Evolutionary conservation across 2,329 filamentous ascomycete genomes (phyloP).

Genomic region (Ophiostoma novo-ulmi): DNA sequence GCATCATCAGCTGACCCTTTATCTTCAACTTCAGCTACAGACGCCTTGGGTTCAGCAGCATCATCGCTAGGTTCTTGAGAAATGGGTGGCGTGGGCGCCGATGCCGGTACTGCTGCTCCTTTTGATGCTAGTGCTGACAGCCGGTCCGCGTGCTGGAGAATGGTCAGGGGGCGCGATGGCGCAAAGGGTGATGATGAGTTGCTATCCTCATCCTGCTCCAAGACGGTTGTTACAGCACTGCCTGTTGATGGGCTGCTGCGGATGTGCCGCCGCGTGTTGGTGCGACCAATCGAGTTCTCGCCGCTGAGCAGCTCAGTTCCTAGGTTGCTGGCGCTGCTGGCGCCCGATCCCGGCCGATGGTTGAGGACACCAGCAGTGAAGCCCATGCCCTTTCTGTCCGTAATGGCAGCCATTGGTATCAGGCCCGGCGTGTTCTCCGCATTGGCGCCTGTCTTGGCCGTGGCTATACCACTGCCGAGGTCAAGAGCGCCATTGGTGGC

Average conservation of each 20-base stretch:
- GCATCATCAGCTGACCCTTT: background rate
- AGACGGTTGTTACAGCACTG: constrained; percentile 72
- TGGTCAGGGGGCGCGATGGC: background rate
- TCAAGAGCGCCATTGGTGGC: background rate
- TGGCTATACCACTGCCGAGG: constrained; percentile 20
- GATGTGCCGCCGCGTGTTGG: constrained; percentile 76
- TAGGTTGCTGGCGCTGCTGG: constrained; percentile 24
- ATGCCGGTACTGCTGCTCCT: background rate
- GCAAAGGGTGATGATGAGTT: background rate
- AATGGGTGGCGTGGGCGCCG: background rate
- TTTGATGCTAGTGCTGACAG: constrained; percentile 4
- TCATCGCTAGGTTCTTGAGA: background rate
- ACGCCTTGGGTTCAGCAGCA: background rate
- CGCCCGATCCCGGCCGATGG: background rate
- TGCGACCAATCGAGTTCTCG: constrained; percentile 51
- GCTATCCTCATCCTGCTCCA: constrained; percentile 72
- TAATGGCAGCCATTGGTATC: constrained; percentile 22
- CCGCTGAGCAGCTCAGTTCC: constrained; percentile 29
- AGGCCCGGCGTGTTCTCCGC: constrained; percentile 21
- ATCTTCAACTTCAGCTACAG: background rate
- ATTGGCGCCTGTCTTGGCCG: background rate
- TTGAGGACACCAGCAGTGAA: background rate
- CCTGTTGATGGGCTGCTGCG: constrained; percentile 75
- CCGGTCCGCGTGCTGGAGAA: constrained; percentile 7
- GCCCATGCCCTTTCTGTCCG: constrained; percentile 23